Percentiles rank a stretch among this genome's conserved stretches.
These are phyloP conservation scores for Diplodia sapinea DNA, from an alignment of 2,329 filamentous ascomycete genomes.

Conservation along the genomic window DNA sequence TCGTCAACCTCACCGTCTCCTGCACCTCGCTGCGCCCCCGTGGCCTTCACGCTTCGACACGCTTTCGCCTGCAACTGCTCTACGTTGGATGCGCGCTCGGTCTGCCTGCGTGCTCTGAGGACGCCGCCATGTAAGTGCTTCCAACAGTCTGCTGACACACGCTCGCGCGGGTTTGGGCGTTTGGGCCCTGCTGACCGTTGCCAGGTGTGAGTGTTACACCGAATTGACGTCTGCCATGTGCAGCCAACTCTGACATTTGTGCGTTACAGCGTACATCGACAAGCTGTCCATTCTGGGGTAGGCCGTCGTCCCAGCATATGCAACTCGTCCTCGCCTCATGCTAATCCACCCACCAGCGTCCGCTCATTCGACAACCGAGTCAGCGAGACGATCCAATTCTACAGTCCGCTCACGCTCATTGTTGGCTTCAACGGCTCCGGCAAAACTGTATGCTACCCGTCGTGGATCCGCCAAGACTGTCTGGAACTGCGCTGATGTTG, in stretches of 20 bases:
- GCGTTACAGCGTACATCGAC: constrained; percentile 75
- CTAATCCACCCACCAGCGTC: constrained; percentile 50
- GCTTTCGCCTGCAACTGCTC: background rate
- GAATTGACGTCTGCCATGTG: background rate
- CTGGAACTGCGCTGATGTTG: constrained; percentile 25
- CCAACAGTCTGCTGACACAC: background rate
- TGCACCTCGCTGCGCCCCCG: background rate
- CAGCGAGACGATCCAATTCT: constrained; percentile 82
- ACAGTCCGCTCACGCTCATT: constrained; percentile 90
- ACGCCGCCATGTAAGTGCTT: constrained; percentile 21
- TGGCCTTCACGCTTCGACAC: background rate
- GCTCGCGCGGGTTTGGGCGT: background rate
- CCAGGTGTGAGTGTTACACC: constrained; percentile 27
- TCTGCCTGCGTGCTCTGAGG: constrained; percentile 5
- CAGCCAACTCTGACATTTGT: constrained; percentile 5
- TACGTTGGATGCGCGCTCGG: background rate
- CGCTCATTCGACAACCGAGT: constrained; percentile 83
- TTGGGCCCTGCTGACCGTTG: constrained; percentile 6
- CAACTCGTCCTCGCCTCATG: background rate
- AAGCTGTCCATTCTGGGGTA: constrained; percentile 84
- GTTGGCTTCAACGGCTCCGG: constrained; percentile 97
- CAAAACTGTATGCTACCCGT: constrained; percentile 68
- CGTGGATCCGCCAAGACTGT: background rate
- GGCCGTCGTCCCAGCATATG: constrained; percentile 30
- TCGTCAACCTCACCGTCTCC: background rate